Percentiles rank a stretch among this genome's conserved stretches.
Conservation (phyloP, 1,284 basidiomycete genomes). For the Pterulicium gracile region DNA sequence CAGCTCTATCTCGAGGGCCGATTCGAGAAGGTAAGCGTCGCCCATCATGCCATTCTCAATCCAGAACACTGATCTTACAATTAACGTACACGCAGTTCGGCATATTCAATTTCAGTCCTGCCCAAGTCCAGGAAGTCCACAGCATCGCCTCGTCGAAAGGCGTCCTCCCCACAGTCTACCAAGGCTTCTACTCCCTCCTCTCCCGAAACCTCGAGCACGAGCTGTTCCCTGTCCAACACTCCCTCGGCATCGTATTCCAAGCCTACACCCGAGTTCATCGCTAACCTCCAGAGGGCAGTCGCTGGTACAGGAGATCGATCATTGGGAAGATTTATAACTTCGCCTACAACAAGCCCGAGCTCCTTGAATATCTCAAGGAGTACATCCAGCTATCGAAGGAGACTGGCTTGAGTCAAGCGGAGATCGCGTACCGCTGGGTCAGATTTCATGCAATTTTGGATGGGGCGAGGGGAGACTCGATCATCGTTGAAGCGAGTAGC, state of each 20-base stretch:
- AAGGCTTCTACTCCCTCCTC: not conserved
- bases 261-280: not conserved
- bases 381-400: not conserved
- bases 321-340: not conserved
- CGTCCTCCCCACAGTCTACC: not conserved
- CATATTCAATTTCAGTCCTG: not conserved
- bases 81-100: not conserved
- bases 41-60: not conserved
- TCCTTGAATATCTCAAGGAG: not conserved
- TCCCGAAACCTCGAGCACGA: not conserved
- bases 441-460: not conserved
- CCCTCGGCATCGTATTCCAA: not conserved
- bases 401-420: not conserved
- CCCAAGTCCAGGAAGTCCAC: not conserved
- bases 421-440: not conserved
- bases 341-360: not conserved
- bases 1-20: not conserved
- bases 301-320: not conserved
- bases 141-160: not conserved
- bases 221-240: not conserved
- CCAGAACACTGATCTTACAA: not conserved
- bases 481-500: not conserved
- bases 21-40: not conserved
- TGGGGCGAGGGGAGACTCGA: not conserved
- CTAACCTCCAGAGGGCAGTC: not conserved